phyloP scores from a whole-genome alignment of 495 filamentous ascomycete species.

The Annulohypoxylon nitens region DNA sequence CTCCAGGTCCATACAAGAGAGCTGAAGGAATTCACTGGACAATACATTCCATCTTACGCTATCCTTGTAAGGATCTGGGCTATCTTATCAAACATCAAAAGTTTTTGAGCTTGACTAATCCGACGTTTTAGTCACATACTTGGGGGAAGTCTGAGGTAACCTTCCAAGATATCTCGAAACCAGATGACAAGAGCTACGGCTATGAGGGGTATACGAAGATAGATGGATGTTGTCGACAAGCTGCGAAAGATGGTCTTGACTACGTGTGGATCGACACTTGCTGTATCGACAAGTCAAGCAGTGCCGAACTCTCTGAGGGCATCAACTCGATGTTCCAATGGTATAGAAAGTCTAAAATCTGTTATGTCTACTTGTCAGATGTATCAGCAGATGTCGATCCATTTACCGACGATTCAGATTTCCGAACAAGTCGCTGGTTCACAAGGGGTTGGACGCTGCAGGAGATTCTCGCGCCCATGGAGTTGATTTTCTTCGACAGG shows the following conservation, averaged over 20 bases:
- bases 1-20: slow-evolving; percentile 35
- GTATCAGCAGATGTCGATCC: slow-evolving; percentile 26
- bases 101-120: slow-evolving; percentile 2
- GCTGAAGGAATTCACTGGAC: slow-evolving; percentile 28
- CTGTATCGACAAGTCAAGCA: slow-evolving; percentile 36
- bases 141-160: slow-evolving; percentile 21
- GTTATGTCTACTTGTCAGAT: slow-evolving; percentile 35
- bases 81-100: not conserved
- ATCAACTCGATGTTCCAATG: slow-evolving; percentile 59
- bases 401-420: slow-evolving; percentile 14
- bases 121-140: slow-evolving; percentile 22
- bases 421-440: slow-evolving; percentile 32
- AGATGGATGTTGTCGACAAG: slow-evolving; percentile 33
- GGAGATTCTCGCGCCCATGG: slow-evolving; percentile 27
- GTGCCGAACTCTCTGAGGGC: slow-evolving; percentile 37
- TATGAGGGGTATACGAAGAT: slow-evolving; percentile 12
- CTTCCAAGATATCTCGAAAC: slow-evolving; percentile 24
- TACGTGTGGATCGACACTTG: slow-evolving; percentile 38
- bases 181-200: not conserved
- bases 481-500: slow-evolving; percentile 28
- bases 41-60: slow-evolving; percentile 24
- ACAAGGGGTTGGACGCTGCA: slow-evolving; percentile 35
- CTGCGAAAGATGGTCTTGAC: slow-evolving; percentile 20
- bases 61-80: slow-evolving; percentile 19
- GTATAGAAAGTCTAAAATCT: slow-evolving; percentile 32